A percentile compares a stretch with the other conserved stretches of the same genome.
phyloP scores from a whole-genome alignment of 2,329 filamentous ascomycete species.

The Teratosphaeria destructans region DNA sequence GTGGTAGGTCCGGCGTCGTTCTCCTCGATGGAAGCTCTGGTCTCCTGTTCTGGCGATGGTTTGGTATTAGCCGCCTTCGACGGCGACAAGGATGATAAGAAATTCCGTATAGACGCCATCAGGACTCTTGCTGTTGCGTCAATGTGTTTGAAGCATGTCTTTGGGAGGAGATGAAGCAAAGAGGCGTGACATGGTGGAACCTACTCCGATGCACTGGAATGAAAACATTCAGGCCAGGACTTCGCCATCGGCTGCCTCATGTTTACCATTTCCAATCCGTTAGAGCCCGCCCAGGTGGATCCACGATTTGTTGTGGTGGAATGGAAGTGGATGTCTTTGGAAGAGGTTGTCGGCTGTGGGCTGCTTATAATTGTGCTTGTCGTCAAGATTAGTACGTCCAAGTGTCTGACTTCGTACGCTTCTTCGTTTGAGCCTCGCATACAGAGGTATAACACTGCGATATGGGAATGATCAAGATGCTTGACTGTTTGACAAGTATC shows the following conservation, averaged over 20 bases:
- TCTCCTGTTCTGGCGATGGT: neutral
- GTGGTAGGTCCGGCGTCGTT: neutral
- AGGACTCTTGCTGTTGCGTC: neutral
- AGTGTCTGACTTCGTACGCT: too few relatives aligned
- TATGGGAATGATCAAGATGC: too few relatives aligned
- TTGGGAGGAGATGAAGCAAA: neutral
- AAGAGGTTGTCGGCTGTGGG: too few relatives aligned
- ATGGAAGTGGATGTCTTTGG: too few relatives aligned
- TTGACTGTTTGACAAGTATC: too few relatives aligned
- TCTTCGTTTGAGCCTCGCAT: too few relatives aligned
- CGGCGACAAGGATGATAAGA: neutral
- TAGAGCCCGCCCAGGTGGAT: too few relatives aligned
- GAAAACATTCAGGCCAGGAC: neutral
- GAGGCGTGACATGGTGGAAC: neutral
- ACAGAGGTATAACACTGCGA: too few relatives aligned
- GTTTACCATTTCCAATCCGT: neutral
- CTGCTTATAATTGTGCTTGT: too few relatives aligned
- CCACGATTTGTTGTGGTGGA: too few relatives aligned
- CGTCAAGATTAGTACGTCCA: too few relatives aligned
- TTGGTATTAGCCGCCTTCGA: neutral
- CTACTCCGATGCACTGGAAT: neutral
- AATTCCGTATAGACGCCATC: neutral
- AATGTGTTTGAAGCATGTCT: neutral
- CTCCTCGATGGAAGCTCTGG: neutral
- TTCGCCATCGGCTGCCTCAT: neutral